phyloP scores from a whole-genome alignment of 441 rosid species.

The Gossypium trilobum region DNA sequence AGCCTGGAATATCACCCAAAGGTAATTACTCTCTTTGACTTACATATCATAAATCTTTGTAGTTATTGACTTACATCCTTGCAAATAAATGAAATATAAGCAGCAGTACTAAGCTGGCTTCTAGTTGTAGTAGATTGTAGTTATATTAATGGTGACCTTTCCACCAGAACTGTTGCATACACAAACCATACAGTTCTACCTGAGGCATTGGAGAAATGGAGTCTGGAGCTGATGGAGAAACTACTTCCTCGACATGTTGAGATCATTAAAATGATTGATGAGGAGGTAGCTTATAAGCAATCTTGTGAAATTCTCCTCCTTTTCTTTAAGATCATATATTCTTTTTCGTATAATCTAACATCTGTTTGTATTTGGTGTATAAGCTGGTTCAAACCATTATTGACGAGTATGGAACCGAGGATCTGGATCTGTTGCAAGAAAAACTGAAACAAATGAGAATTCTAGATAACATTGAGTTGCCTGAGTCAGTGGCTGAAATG shows the following conservation, averaged over 20 bases:
- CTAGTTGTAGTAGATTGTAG: background rate
- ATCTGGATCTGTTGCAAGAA: slow-evolving; percentile 43
- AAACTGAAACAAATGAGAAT: slow-evolving; percentile 80
- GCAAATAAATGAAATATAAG: background rate
- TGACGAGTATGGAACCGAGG: slow-evolving; percentile 54
- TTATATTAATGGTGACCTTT: slow-evolving; percentile 10
- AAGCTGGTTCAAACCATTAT: slow-evolving; percentile 66
- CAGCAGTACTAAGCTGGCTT: background rate
- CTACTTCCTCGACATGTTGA: slow-evolving; percentile 81
- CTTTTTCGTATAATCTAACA: slow-evolving; percentile 14
- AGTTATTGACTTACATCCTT: background rate
- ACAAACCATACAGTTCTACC: slow-evolving; percentile 93
- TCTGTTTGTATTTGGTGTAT: slow-evolving; percentile 14
- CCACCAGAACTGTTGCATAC: slow-evolving; percentile 75
- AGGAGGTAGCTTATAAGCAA: slow-evolving; percentile 47
- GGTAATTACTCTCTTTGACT: slow-evolving; percentile 23
- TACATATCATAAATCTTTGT: background rate
- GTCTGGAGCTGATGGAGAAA: slow-evolving; percentile 72
- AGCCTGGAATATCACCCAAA: slow-evolving; percentile 60
- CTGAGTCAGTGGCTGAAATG: slow-evolving; percentile 53
- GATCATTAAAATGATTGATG: slow-evolving; percentile 79
- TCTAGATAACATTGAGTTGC: slow-evolving; percentile 73
- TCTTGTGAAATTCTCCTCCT: background rate
- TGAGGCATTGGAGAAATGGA: slow-evolving; percentile 95
- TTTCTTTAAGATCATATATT: slow-evolving; percentile 9